Conservation (phyloP, 805 yeast genomes). For the Candida taoyuanica region DNA sequence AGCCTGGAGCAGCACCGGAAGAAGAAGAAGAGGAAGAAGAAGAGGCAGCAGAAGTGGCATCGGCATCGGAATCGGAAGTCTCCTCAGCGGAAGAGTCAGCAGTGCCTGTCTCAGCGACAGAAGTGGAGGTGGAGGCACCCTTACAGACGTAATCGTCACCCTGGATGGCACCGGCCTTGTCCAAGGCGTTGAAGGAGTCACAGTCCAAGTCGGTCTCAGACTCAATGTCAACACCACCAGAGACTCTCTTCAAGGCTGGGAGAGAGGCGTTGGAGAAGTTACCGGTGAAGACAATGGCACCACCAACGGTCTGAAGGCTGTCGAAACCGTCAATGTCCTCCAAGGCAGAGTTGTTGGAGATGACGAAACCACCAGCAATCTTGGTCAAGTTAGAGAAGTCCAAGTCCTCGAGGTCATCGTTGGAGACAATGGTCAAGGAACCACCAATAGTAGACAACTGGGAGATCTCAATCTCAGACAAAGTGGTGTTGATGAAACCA, state of each 20-base stretch:
- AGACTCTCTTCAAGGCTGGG: conserved; percentile 67
- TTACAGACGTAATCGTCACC: conserved; percentile 84
- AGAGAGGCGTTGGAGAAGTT: conserved; percentile 75
- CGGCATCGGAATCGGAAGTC: conserved; percentile 17
- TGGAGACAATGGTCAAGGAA: conserved; percentile 69
- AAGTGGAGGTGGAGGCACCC: conserved; percentile 48
- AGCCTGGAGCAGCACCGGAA: conserved; percentile 37
- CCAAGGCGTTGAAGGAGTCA: conserved; percentile 63
- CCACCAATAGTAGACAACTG: conserved; percentile 66
- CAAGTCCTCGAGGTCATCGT: conserved; percentile 64
- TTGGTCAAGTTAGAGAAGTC: conserved; percentile 65
- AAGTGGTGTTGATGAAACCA: conserved; percentile 70
- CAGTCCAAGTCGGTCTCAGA: conserved; percentile 80
- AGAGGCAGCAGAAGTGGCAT: conserved; percentile 19
- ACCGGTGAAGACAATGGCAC: conserved; percentile 84
- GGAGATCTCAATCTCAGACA: conserved; percentile 51
- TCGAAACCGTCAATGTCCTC: conserved; percentile 67
- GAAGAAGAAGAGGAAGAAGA: conserved; percentile 26
- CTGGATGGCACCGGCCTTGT: conserved; percentile 76
- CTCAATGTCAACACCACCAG: conserved; percentile 88
- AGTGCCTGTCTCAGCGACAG: conserved; percentile 28
- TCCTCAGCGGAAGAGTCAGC: conserved; percentile 28
- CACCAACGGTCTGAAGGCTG: conserved; percentile 67
- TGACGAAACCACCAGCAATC: conserved; percentile 90
- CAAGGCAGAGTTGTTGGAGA: conserved; percentile 80